Evolutionary conservation across 306 rosid species (phyloP), one percentile per base, ranked within the genome.

Genomic region (Prunus kanzakura): DNA sequence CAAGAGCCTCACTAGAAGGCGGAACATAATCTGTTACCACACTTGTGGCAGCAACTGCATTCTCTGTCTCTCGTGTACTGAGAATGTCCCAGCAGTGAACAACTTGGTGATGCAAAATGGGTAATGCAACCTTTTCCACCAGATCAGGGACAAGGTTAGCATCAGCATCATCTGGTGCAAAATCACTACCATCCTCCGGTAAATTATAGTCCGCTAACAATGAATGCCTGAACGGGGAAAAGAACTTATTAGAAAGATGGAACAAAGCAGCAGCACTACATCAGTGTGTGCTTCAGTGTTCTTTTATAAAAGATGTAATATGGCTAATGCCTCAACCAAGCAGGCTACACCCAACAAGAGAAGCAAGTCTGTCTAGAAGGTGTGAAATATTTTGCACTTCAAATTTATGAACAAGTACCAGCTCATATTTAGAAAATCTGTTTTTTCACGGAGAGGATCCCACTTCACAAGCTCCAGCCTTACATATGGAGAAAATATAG

Each of bases 81-180:
- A 92, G 92, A 88, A 90, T 84, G 74, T 95, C 96, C 98, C 98
- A 95, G 80, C 97, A 95, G 77, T 90, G 87, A 81, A 81, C 82
- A 85, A 95, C 80, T 80, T 90, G 92, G 67, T 89, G 88, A 73
- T 89, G 98, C 84, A 95, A 90, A 85, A 92, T 86, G 61, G 97
- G 98, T 69, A 95, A 89, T 64, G 98, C 97, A 73, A 95, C 91
- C 87, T 90, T 92, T 77, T 92, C 98, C 83, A 95, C 97, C 82
- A 95, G 81, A 73, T 81, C 88, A 35, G 98, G 98, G 30, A 95
- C 96, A 78, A 90, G 97, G 73, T 95, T 93, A 64, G 81, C 91
- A 89, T 95, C 98, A 38, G 87, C 86, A 77, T 92, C 96, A 80
- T 89, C 93, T 46, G 79, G 86, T 75, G 83, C 85, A 72, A 90